Base-by-base conservation (phyloP, 2,329 filamentous ascomycete species). In the Trichoderma atroviride region DNA sequence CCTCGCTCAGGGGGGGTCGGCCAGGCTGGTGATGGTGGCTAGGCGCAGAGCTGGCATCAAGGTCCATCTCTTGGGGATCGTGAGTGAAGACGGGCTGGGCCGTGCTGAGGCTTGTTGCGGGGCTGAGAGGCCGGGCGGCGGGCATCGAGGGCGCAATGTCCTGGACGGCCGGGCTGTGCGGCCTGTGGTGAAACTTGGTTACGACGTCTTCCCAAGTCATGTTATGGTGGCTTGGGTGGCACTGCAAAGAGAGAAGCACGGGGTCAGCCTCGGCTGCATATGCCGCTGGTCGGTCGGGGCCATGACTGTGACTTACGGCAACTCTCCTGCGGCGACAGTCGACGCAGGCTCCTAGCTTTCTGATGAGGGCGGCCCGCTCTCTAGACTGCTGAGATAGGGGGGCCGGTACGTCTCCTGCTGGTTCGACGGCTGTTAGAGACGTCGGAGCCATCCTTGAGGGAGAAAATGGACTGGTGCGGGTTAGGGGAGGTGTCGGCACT, bases 131-230 rank as follows among this genome's bases (percentile, higher is more conserved):
- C 40, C 81, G 79, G 69, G 79, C 83, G 61, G 78, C 77, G 40
- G 81, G 75, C 22, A 80, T 71, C 24, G 79, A 78, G 37, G 83
- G 81, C 35, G 82, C 80, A 56, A 86, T 83, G 29, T 87, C 85
- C 70, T 84, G 84, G 58, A 85, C 79, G 33, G 77, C 79, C 37
- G 86, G 85, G 72, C 85, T 87, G 68, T 84, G 82, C 52, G 84
- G 83, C 69, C 83, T 82, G 77, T 82, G 79, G 77, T 82, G 79
- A 68, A 86, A 88, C 73, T 87, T 88, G 74, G 79, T 80, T 58
- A 85, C 81, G 19, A 86, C 84, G 71, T 88, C 86, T 75, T 88
- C 86, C 86, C 86, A 89, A 13, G 84, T 87, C 85, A 88, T 85
- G 72, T 85, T 85, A 72, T 88, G 86, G 75, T 89, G 87, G 72